These are phyloP conservation scores for Aspergillus calidoustus DNA, from an alignment of 2,329 filamentous ascomycete species.

Conservation along the genomic window DNA sequence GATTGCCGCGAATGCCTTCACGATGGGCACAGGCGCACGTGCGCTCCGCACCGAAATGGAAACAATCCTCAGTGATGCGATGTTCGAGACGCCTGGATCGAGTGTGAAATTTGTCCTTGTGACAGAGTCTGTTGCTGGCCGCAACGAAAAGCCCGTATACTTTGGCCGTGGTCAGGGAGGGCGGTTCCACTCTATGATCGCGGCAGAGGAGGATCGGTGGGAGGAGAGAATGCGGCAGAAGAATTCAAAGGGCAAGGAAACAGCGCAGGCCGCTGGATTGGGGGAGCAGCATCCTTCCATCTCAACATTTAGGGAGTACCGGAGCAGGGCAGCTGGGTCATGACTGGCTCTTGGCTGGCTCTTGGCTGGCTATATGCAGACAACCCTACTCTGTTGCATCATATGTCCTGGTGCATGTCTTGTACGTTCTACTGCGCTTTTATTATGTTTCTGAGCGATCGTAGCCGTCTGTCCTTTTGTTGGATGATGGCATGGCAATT, in stretches of 20 bases:
- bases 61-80: constrained; percentile 74
- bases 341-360: background rate
- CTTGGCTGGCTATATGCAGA: background rate
- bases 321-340: constrained; percentile 41
- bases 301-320: constrained; percentile 52
- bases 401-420: background rate
- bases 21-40: constrained; percentile 77
- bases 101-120: constrained; percentile 73
- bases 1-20: constrained; percentile 72
- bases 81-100: constrained; percentile 75
- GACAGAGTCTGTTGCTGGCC: constrained; percentile 69
- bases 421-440: background rate
- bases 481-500: background rate
- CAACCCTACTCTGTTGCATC: background rate
- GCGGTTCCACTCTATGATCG: constrained; percentile 56
- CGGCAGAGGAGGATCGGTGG: constrained; percentile 56
- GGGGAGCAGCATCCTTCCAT: constrained; percentile 23
- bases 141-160: constrained; percentile 60
- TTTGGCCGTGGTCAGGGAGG: constrained; percentile 57
- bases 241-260: constrained; percentile 32
- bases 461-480: background rate
- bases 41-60: constrained; percentile 82
- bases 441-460: constrained; percentile 12
- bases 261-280: constrained; percentile 11
- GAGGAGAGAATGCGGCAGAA: constrained; percentile 46